Conservation (phyloP, 495 filamentous ascomycete genomes). For the Daldinia vernicosa region DNA sequence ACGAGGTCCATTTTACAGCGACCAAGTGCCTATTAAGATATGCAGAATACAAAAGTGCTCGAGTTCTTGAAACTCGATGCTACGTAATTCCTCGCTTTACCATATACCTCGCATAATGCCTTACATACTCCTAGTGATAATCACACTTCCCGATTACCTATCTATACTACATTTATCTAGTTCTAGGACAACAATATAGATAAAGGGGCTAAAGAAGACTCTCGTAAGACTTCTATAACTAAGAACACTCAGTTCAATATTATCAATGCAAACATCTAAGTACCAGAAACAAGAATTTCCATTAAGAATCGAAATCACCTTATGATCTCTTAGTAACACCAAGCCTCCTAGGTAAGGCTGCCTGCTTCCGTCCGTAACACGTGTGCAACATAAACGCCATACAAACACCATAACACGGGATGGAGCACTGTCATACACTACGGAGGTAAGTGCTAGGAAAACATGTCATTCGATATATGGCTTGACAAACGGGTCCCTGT, state of each 20-base stretch:
- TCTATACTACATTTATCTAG: not conserved
- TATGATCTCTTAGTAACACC: constrained; percentile 9
- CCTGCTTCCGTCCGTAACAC: constrained; percentile 34
- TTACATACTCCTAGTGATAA: not conserved
- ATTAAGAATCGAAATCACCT: not conserved
- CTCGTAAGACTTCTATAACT: no score
- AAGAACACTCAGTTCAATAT: not conserved
- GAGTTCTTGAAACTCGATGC: not conserved
- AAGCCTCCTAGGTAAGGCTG: constrained; percentile 19
- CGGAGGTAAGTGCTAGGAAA: not conserved
- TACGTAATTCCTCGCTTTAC: no score
- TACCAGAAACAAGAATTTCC: not conserved
- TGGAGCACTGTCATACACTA: not conserved
- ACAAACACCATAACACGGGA: constrained; percentile 25
- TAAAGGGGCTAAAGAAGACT: no score
- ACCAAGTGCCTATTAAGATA: constrained; percentile 54
- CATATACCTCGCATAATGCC: no score
- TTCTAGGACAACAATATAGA: no score
- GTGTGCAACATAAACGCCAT: constrained; percentile 26
- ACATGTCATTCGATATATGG: not conserved
- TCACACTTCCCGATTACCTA: not conserved
- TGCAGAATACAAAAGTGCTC: constrained; percentile 46
- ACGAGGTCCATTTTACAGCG: constrained; percentile 59
- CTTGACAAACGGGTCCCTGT: not conserved
- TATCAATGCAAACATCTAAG: not conserved